Evolutionary conservation across 495 filamentous ascomycete species (phyloP), one percentile per base, ranked within the genome.

Genomic region (Annulohypoxylon stygium): DNA sequence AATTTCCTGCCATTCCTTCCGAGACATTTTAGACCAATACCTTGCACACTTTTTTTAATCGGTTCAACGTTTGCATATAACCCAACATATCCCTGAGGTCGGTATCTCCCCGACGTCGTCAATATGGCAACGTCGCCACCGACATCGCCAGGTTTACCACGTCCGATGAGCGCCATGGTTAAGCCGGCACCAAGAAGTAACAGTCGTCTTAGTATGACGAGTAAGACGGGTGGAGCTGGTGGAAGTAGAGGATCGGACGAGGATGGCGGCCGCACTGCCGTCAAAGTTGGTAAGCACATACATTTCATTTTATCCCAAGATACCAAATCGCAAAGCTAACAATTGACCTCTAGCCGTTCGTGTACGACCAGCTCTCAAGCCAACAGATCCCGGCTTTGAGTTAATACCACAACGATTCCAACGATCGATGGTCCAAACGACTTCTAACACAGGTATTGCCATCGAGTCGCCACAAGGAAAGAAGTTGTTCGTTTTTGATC

Each of bases 341-440:
- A 70, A 65, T 69, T 65, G 64, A 16, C 23, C 4, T 59, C 10
- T 71, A 98, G 95, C 93, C 81, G 93, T 99, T 75, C 94, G 96
- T 81, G 93, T 99, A 47, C 94, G 96, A 71, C 96, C 96, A 62
- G 93, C 96, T 12, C 83, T 98, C 61, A 88, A 89, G 69, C 87
- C 93, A 7, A 88, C 87, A 47, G 96, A 98, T 82, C 96, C 96
- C 20, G 95, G 94, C 55, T 98, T 87, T 82, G 97, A 98, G 62
- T 88, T 97, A 70, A 94, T 99, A 65, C 96, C 96, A 26, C 94
- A 97, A 78, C 92, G 96, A 75, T 98, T 98, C 78, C 96, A 97
- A 78, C 90, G 92, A 68, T 92, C 94, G 6, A 97, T 96, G 88
- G 93, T 95, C 58, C 93, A 97, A 69, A 92, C 94, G 67, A 93